Percentiles rank a stretch among this genome's conserved stretches.
Conservation (phyloP, 208 protist species). For the Vickermania spadyakhi region DNA sequence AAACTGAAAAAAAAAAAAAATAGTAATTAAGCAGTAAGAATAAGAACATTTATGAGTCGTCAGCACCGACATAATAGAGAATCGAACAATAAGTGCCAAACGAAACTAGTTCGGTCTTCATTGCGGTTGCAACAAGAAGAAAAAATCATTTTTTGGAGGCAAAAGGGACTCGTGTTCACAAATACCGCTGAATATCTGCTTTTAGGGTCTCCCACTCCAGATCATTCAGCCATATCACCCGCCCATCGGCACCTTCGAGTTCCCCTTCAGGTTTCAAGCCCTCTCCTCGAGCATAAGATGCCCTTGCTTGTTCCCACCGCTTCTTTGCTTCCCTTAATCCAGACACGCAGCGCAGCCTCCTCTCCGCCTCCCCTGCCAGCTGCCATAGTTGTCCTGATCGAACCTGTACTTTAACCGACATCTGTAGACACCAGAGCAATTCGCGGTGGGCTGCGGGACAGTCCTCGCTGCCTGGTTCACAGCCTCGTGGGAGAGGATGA, state of each 20-base stretch:
- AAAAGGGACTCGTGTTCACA: no score
- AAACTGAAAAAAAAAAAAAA: neutral
- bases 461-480: neutral
- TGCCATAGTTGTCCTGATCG: conserved; percentile 21
- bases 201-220: neutral
- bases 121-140: no score
- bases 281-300: neutral
- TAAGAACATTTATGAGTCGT: no score
- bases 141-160: no score
- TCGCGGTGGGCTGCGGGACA: conserved; percentile 4
- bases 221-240: neutral
- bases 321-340: neutral
- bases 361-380: conserved; percentile 8
- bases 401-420: conserved; percentile 25
- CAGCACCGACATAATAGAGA: no score
- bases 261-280: neutral
- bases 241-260: neutral
- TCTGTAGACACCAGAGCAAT: conserved; percentile 24
- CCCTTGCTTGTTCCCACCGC: neutral
- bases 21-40: no score
- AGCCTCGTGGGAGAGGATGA: neutral
- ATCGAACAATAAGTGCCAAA: no score
- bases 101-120: no score
- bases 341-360: conserved; percentile 5
- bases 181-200: neutral